Evolutionary conservation across 148 eudicot genomes (phyloP).

Genomic region (Amaranthus hypochondriacus): DNA sequence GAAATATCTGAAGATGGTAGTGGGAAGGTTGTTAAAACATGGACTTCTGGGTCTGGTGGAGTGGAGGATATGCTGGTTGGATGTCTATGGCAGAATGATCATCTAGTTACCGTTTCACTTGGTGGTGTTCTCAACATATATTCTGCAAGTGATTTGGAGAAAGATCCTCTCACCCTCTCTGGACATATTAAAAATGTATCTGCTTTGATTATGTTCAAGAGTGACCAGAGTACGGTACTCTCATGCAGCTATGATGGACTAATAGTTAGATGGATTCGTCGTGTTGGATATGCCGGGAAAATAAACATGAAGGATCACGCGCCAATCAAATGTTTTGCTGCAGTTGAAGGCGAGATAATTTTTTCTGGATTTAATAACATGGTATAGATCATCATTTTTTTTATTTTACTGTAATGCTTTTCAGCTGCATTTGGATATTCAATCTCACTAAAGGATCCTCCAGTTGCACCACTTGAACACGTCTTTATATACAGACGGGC

Average conservation of each 20-base stretch:
- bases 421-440: background rate
- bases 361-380: conserved; percentile 83
- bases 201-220: conserved; percentile 56
- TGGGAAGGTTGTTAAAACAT: conserved; percentile 53
- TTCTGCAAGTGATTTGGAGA: conserved; percentile 71
- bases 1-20: conserved; percentile 68
- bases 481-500: too few species aligned
- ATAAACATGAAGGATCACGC: conserved; percentile 69
- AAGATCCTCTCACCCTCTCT: conserved; percentile 58
- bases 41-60: conserved; percentile 76
- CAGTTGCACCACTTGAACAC: background rate
- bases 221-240: conserved; percentile 47
- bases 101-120: conserved; percentile 78
- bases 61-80: conserved; percentile 96
- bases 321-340: conserved; percentile 87
- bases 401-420: background rate
- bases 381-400: conserved; percentile 33
- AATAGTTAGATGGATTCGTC: conserved; percentile 78
- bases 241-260: conserved; percentile 95
- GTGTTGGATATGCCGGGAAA: conserved; percentile 71
- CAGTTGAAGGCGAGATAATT: conserved; percentile 71
- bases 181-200: conserved; percentile 92
- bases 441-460: background rate
- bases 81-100: conserved; percentile 94
- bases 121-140: conserved; percentile 74